Base-by-base conservation (phyloP, 1,139 yeast genomes). In the Geotrichum phurueaensis region DNA sequence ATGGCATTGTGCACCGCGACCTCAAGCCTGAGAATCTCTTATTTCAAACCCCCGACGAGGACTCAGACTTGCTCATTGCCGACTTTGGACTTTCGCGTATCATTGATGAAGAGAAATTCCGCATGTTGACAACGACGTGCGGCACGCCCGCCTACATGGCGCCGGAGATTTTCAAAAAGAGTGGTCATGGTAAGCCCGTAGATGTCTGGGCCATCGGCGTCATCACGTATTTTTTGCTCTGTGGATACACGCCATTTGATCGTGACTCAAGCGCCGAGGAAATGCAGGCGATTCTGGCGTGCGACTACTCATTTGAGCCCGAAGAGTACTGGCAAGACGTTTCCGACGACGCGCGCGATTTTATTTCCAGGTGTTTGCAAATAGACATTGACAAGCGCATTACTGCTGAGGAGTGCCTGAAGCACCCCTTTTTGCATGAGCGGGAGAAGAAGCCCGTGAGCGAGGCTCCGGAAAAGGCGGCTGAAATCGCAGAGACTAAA, bases 21-120 rank as follows among this genome's bases (percentile, higher is more conserved):
- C 79, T 94, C 65, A 94, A 94, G 73, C 97, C 98, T 0, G 99
- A 94, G 71, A 94, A 94, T 69, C 83, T 94, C 59, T 76, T 94
- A 62, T 78, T 92, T 63, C 71, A 73, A 43, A 73, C 78, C 6
- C 67, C 73, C 25, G 77, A 73, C 54, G 75, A 73, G 56, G 76
- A 80, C 51, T 79, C 80, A 52, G 83, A 80, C 66, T 73, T 86
- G 56, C 76, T 87, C 55, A 76, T 87, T 58, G 92, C 89, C 2
- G 95, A 87, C 72, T 87, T 87, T 72, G 94, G 95, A 1, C 75
- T 86, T 45, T 83, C 88, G 9, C 75, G 79, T 4, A 76, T 77
- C 54, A 74, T 77, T 18, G 80, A 77, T 60, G 79, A 76, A 60
- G 77, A 80, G 59, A 75, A 74, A 62, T 79, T 79, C 64, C 74